Evolutionary conservation across 805 yeast species (phyloP), one percentile per base, ranked within the genome.

Genomic region (Starmera quercuum): DNA sequence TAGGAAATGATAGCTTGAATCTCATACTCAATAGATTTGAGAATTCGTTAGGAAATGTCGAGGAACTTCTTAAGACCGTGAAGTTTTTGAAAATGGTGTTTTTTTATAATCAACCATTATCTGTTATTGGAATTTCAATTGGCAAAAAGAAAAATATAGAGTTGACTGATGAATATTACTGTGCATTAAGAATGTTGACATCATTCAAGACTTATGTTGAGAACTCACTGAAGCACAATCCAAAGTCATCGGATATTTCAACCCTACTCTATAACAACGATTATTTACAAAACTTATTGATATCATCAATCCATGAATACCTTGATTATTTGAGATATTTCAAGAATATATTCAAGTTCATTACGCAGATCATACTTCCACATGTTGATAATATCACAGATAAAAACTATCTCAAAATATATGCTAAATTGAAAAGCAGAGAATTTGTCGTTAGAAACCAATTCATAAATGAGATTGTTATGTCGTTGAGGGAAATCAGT

Each of bases 111-210:
- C 47, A 49, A 20, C 49, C 53, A 5, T 21, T 50, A n/a, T 35
- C 40, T 3, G 29, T 41, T 4, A 20, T 47, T 8, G 23, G 23
- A 9, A 8, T 40, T 40, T 4, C 26, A 31, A 23, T 39, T 10
- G 30, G 32, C 8, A 34, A 33, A 10, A 33, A 35, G 12, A 20
- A 23, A 3, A 22, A 21, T 6, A 3, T 32, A 5, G 13, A 25
- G 2, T 20, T 50, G 10, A 28, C 32, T 12, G 20, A 38, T 3
- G 33, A 21, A 12, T 46, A 59, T 29, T 30, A 36, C 11, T 29
- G 32, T 4, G 54, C 61, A 2, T 33, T 63, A 2, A 47, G 64
- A 26, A 45, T 50, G 44, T 41, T 64, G 21, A 62, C 64, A 0
- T 62, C 71, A 1, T 63, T 63, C 37, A 44, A 37, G 29, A 30